Conservation (phyloP, 169 alveolate genomes). For the Plasmodium coatneyi region DNA sequence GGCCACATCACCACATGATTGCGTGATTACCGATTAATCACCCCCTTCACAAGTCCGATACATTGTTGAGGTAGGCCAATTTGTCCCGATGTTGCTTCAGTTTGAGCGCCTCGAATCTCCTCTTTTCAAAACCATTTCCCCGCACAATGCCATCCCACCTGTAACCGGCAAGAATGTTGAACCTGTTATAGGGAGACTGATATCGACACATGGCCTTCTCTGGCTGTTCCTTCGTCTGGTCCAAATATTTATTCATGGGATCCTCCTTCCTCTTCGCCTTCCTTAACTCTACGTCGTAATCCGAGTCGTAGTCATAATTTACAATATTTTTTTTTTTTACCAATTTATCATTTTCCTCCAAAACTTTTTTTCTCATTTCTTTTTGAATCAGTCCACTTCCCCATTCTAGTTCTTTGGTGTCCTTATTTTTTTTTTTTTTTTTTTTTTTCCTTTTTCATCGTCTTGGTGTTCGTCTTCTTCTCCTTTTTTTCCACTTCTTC, state of each 20-base stretch:
- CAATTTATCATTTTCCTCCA: conserved; percentile 49
- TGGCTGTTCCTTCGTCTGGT: neutral
- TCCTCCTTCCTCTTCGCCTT: conserved; percentile 58
- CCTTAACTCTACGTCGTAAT: conserved; percentile 61
- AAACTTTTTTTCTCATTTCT: conserved; percentile 36
- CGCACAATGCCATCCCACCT: conserved; percentile 97
- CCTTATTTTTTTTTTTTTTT: neutral
- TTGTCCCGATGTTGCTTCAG: conserved; percentile 14
- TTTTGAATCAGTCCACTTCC: conserved; percentile 64
- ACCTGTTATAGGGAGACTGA: conserved; percentile 90
- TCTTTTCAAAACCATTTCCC: conserved; percentile 94
- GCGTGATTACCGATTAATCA: neutral
- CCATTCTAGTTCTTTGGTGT: conserved; percentile 28
- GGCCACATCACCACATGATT: neutral
- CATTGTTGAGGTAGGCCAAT: conserved; percentile 26
- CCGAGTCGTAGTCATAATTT: conserved; percentile 68
- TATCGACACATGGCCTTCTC: conserved; percentile 89
- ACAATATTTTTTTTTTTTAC: conserved; percentile 41
- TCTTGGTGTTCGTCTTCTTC: neutral
- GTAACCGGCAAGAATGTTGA: conserved; percentile 94
- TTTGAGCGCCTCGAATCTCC: conserved; percentile 78
- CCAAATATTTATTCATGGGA: conserved; percentile 63
- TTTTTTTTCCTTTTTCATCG: neutral
- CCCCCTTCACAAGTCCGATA: conserved; percentile 15
- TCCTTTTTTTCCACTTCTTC: neutral